These are phyloP conservation scores for Corchorus capsularis DNA, from an alignment of 345 rosid genomes.

Conservation along the genomic window DNA sequence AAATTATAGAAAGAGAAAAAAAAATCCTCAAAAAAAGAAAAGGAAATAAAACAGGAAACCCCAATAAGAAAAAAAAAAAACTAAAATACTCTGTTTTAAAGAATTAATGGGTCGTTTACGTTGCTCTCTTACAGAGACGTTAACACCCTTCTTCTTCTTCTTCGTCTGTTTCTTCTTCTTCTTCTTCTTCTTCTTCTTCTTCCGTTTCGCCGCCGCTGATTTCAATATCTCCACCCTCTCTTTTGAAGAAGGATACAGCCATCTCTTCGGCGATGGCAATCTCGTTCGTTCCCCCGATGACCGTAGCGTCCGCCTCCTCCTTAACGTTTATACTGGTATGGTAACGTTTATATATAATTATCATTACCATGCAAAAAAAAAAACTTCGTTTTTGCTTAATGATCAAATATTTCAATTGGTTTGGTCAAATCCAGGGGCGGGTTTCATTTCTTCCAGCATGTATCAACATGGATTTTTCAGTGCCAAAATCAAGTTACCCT, in stretches of 20 bases:
- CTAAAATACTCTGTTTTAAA: no score
- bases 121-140: neutral
- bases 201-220: conserved; percentile 2
- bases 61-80: neutral
- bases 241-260: conserved; percentile 77
- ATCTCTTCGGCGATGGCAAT: conserved; percentile 84
- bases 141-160: neutral
- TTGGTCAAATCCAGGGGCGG: conserved; percentile 50
- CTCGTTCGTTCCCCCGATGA: conserved; percentile 79
- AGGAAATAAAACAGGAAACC: neutral
- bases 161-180: no score
- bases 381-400: neutral
- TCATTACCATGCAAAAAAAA: neutral
- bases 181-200: neutral
- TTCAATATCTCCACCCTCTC: conserved; percentile 59
- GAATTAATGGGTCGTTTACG: neutral
- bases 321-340: conserved; percentile 80
- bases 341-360: conserved; percentile 30
- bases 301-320: conserved; percentile 81
- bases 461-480: conserved; percentile 84
- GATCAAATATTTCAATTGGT: neutral
- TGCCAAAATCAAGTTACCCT: conserved; percentile 84
- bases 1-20: neutral
- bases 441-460: conserved; percentile 83
- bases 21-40: no score